Base-by-base conservation (phyloP, 2,329 filamentous ascomycete genomes). In the Ophiocordyceps unilateralis region DNA sequence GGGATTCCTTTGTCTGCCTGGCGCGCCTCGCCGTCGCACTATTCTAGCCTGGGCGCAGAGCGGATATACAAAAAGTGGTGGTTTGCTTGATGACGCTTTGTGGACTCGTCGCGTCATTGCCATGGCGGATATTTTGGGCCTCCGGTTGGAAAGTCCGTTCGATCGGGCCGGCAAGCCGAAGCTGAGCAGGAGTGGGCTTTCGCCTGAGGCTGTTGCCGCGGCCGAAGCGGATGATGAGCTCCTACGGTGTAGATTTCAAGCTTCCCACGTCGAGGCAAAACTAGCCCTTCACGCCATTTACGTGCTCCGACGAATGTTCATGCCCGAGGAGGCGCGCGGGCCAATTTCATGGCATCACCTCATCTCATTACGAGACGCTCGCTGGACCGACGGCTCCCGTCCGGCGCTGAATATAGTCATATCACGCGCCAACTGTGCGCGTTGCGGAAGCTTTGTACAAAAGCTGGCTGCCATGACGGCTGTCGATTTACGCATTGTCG, bases 221-320 rank as follows among this genome's bases (percentile, higher is more conserved):
- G n/a, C n/a, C n/a, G n/a, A n/a, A n/a, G n/a, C n/a, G n/a, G n/a
- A n/a, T n/a, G n/a, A n/a, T n/a, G n/a, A n/a, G n/a, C n/a, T n/a
- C n/a, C n/a, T n/a, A n/a, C n/a, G n/a, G n/a, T n/a, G 60, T 4
- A 46, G 56, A 12, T 60, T 58, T 37, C 50, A 52, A 1, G 59
- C 57, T 0, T 54, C 58, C 0, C 64, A 67, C 20, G 58, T 61
- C 1, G 63, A 67, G 45, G 59, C 61, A 15, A 66, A 66, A 44
- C 54, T 67, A 0, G 59, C 62, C 0, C 51, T 57, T 0, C 56
- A 61, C 19, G 57, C 56, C 0, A 41, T 63, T 0, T 55, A 54
- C 8, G 42, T 54, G 0, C 46, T 63, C 0, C 49, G 65, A 0
- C 41, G 43, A 1, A 43, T 43, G 2, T 58, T 58, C 53, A 1